phyloP scores from a whole-genome alignment of 768 basidiomycete genomes.

The Grammothele lineata region DNA sequence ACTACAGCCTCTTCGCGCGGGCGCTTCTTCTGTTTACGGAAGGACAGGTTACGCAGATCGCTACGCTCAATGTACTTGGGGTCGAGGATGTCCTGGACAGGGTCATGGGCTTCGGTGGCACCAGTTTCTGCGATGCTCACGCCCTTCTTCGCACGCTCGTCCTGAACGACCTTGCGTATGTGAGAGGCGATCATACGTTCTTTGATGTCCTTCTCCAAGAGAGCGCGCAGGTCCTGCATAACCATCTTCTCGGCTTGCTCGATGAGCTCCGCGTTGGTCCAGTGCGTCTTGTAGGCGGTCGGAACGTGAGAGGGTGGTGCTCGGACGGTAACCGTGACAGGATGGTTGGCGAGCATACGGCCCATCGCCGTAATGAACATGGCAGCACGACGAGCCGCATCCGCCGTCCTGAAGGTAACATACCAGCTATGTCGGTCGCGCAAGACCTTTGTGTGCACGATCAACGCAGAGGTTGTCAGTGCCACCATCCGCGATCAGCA shows the following conservation, averaged over 20 bases:
- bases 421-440: constrained; percentile 74
- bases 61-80: constrained; percentile 38
- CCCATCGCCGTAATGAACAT: constrained; percentile 52
- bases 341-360: constrained; percentile 54
- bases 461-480: too few species aligned
- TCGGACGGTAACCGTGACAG: constrained; percentile 53
- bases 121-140: constrained; percentile 21
- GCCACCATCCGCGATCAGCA: too few species aligned
- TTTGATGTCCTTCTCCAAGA: constrained; percentile 62
- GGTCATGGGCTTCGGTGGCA: constrained; percentile 15
- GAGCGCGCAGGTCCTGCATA: constrained; percentile 46
- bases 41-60: constrained; percentile 42
- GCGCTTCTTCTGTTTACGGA: constrained; percentile 39
- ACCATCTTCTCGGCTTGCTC: constrained; percentile 53
- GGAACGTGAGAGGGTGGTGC: constrained; percentile 32
- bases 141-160: constrained; percentile 43
- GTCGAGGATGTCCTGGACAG: constrained; percentile 37
- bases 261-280: constrained; percentile 50
- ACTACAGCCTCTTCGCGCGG: constrained; percentile 25
- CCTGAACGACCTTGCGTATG: constrained; percentile 47
- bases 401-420: constrained; percentile 66
- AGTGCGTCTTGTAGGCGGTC: constrained; percentile 38
- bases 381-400: constrained; percentile 62
- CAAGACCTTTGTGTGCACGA: too few species aligned
- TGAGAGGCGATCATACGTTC: constrained; percentile 56